phyloP scores from a whole-genome alignment of 1,139 yeast species.

The Pneumocystis carinii region DNA sequence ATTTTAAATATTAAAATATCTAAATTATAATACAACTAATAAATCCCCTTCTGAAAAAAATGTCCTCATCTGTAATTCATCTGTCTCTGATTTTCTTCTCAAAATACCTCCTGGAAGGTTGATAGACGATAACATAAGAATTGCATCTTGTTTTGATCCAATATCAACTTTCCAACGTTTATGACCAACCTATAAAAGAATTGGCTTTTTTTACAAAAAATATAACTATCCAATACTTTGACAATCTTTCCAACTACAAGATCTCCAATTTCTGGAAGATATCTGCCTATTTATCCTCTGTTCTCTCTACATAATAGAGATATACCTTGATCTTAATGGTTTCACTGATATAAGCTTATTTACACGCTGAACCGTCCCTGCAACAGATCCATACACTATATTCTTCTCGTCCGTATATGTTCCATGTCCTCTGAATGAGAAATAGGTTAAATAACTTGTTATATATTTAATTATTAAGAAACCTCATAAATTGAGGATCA shows the following conservation, averaged over 20 bases:
- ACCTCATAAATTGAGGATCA: constrained; percentile 87
- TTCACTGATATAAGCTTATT: constrained; percentile 73
- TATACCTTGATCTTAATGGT: constrained; percentile 76
- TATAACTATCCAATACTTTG: constrained; percentile 28
- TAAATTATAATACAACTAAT: constrained; percentile 32
- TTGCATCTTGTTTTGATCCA: constrained; percentile 85
- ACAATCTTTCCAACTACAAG: constrained; percentile 88
- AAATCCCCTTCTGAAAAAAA: constrained; percentile 95
- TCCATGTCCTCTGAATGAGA: constrained; percentile 61
- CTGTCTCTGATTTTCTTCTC: constrained; percentile 85
- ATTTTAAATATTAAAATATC: neutral
- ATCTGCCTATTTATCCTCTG: constrained; percentile 3
- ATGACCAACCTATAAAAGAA: constrained; percentile 43
- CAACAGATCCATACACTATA: constrained; percentile 74
- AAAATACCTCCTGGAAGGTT: constrained; percentile 94
- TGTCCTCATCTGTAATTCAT: constrained; percentile 89
- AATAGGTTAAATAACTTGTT: neutral
- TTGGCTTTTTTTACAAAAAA: neutral
- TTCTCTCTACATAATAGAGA: constrained; percentile 1
- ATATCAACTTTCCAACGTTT: constrained; percentile 95
- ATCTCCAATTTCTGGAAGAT: constrained; percentile 85
- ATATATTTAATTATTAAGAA: neutral
- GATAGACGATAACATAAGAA: constrained; percentile 83
- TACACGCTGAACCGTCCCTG: constrained; percentile 76
- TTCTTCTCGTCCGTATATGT: constrained; percentile 55